These are phyloP conservation scores for Amaranthus tricolor DNA, from an alignment of 179 eudicot species.

Conservation along the genomic window DNA sequence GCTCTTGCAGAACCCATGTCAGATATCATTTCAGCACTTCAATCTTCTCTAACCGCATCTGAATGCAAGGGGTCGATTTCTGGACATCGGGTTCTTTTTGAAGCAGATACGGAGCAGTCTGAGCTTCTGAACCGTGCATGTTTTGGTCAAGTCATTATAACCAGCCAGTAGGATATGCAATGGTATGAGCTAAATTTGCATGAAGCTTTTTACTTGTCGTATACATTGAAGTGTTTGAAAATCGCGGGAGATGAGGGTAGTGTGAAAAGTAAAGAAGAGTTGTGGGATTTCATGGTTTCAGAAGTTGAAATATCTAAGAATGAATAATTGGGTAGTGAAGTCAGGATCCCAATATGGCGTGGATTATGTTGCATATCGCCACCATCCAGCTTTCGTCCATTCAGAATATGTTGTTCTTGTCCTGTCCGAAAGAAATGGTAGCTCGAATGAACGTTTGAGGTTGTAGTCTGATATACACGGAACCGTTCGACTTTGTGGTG, in stretches of 20 bases:
- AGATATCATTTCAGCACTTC: conserved; percentile 37
- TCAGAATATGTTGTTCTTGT: conserved; percentile 65
- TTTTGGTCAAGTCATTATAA: conserved; percentile 50
- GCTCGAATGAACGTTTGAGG: conserved; percentile 36
- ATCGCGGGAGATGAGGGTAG: conserved; percentile 31
- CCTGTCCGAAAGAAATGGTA: conserved; percentile 30
- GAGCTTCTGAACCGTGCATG: conserved; percentile 55
- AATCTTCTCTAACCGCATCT: conserved; percentile 34
- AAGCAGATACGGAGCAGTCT: conserved; percentile 41
- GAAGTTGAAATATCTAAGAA: conserved; percentile 40
- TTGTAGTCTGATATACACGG: conserved; percentile 44
- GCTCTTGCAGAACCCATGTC: conserved; percentile 69
- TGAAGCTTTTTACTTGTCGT: conserved; percentile 57
- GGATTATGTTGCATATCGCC: conserved; percentile 65
- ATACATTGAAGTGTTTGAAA: conserved; percentile 45
- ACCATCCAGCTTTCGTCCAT: conserved; percentile 67
- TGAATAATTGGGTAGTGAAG: conserved; percentile 67
- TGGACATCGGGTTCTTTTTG: conserved; percentile 47
- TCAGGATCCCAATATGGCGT: conserved; percentile 69
- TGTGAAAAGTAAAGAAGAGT: conserved; percentile 29
- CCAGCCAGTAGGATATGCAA: conserved; percentile 45
- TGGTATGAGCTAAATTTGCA: conserved; percentile 56
- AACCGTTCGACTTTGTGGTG: conserved; percentile 33
- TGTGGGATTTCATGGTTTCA: conserved; percentile 55
- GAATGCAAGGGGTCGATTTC: conserved; percentile 46